These are phyloP conservation scores for Alternaria sp. DNA, from an alignment of 2,329 filamentous ascomycete species.

Conservation along the genomic window DNA sequence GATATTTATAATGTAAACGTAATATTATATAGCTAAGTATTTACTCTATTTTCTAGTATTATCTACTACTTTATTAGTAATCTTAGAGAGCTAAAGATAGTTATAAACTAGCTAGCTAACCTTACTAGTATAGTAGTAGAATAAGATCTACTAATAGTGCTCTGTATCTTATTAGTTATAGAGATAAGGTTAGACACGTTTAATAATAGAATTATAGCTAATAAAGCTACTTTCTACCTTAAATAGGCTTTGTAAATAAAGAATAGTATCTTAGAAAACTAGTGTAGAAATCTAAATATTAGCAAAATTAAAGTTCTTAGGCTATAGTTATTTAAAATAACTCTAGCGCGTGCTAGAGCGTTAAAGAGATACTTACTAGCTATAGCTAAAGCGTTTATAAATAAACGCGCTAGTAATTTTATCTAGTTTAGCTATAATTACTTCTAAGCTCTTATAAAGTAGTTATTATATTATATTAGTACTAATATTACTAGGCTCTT, in stretches of 20 bases:
- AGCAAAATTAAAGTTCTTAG: constrained; percentile 4
- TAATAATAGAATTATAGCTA: constrained; percentile 14
- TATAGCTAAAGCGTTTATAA: not conserved
- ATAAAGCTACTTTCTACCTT: not conserved
- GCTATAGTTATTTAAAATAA: not conserved
- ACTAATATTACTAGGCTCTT: constrained; percentile 3
- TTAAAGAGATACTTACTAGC: constrained; percentile 5
- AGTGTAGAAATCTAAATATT: not conserved
- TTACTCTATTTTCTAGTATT: constrained; percentile 2
- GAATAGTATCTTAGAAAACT: not conserved
- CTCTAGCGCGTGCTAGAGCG: not conserved
- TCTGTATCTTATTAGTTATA: constrained; percentile 29
- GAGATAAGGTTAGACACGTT: constrained; percentile 27
- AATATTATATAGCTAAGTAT: not conserved
- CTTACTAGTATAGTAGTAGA: not conserved
- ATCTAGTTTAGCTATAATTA: constrained; percentile 16
- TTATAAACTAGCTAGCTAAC: constrained; percentile 1
- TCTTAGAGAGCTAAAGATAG: not conserved
- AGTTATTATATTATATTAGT: not conserved
- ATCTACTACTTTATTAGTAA: constrained; percentile 6
- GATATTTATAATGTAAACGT: not conserved
- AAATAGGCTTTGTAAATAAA: not conserved
- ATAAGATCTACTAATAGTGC: not conserved
- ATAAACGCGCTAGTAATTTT: not conserved
- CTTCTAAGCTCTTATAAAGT: constrained; percentile 2